Conservation (phyloP, 2,329 filamentous ascomycete genomes). For the Trichoderma aggressivum region DNA sequence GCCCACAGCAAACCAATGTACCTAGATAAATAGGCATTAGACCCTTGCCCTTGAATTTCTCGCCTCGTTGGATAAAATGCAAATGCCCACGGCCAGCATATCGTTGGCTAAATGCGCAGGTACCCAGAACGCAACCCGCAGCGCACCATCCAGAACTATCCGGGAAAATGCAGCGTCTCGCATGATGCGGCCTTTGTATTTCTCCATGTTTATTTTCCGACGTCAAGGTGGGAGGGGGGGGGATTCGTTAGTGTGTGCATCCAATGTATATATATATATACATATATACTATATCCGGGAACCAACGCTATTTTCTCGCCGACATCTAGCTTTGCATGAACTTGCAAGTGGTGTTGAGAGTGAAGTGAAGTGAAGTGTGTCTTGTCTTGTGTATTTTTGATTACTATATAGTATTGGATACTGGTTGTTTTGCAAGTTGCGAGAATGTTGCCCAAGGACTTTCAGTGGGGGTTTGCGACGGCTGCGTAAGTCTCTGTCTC, state of each 20-base stretch:
- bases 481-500: constrained; percentile 54
- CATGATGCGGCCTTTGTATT: constrained; percentile 4
- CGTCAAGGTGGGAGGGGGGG: neutral
- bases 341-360: neutral
- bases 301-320: neutral
- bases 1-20: neutral
- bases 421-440: no score
- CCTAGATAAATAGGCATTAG: neutral
- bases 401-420: neutral
- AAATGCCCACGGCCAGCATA: neutral
- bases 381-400: neutral
- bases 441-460: constrained; percentile 63
- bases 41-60: neutral
- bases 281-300: constrained; percentile 6
- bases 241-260: neutral
- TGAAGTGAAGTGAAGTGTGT: neutral
- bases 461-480: constrained; percentile 78
- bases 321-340: neutral
- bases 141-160: neutral
- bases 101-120: constrained; percentile 11
- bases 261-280: no score
- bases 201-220: constrained; percentile 17
- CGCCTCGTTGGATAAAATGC: neutral
- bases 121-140: neutral
- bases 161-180: constrained; percentile 3